A percentile compares a stretch with the other conserved stretches of the same genome.
phyloP scores from a whole-genome alignment of 2,329 filamentous ascomycete species.

The Nemania sp. region DNA sequence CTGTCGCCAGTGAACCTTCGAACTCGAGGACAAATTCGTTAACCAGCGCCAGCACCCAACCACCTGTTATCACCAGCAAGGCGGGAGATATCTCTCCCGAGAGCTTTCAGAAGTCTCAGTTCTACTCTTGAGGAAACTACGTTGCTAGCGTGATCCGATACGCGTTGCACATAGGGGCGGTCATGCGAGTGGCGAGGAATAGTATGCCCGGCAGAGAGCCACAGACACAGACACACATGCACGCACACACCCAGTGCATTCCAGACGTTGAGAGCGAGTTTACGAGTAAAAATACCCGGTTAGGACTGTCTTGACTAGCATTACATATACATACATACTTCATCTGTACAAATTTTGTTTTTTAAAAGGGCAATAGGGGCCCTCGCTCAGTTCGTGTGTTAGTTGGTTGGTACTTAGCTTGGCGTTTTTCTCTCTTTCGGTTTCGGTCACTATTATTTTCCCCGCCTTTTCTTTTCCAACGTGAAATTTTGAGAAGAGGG shows the following conservation, averaged over 20 bases:
- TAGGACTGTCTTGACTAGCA: neutral
- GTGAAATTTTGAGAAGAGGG: neutral
- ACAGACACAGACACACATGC: too few species aligned
- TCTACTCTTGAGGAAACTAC: constrained; percentile 52
- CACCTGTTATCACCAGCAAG: constrained; percentile 49
- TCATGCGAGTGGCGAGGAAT: neutral
- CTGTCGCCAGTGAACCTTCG: constrained; percentile 48
- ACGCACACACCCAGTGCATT: neutral
- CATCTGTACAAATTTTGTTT: constrained; percentile 28
- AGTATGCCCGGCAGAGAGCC: constrained; percentile 15
- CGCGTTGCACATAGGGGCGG: neutral
- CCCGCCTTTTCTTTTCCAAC: neutral
- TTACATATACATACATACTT: constrained; percentile 15
- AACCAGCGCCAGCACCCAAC: constrained; percentile 48
- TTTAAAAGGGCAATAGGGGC: too few species aligned
- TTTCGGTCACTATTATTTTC: neutral
- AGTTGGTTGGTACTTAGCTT: constrained; percentile 28
- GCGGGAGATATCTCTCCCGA: constrained; percentile 58
- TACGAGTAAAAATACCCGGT: neutral
- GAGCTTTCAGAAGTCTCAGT: constrained; percentile 63
- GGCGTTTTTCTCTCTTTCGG: constrained; percentile 26
- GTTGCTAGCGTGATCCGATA: neutral
- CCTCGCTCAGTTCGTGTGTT: neutral
- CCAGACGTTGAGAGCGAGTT: neutral
- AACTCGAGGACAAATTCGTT: constrained; percentile 54